These are phyloP conservation scores for Phytophthora megakarya DNA, from an alignment of 352 stramenopile species.

Conservation along the genomic window DNA sequence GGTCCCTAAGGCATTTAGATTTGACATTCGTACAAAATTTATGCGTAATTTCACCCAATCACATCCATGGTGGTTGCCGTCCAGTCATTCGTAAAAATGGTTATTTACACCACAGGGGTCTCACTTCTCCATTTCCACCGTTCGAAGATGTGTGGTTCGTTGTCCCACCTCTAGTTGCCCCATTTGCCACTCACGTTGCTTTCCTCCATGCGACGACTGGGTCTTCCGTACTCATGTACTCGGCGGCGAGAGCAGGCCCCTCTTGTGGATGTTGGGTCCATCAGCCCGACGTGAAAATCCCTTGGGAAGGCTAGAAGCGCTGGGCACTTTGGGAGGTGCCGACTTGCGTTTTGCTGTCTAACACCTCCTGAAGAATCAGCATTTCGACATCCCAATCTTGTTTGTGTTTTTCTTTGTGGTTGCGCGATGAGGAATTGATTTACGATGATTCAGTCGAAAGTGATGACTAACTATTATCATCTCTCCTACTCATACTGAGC, in stretches of 20 bases:
- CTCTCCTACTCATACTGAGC: constrained; percentile 81
- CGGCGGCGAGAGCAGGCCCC: constrained; percentile 67
- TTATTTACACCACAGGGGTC: not conserved
- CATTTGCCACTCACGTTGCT: constrained; percentile 71
- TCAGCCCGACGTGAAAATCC: constrained; percentile 78
- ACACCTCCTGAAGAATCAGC: constrained; percentile 74
- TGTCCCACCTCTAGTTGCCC: constrained; percentile 32
- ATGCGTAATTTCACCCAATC: constrained; percentile 9
- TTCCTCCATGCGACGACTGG: constrained; percentile 50
- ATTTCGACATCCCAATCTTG: constrained; percentile 64
- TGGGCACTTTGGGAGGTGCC: constrained; percentile 72
- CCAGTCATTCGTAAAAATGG: constrained; percentile 11
- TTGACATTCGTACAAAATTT: not conserved
- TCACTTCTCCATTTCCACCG: constrained; percentile 15
- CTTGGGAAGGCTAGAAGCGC: constrained; percentile 67
- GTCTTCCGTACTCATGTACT: constrained; percentile 64
- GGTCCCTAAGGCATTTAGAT: not conserved
- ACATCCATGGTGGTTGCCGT: not conserved
- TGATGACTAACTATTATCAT: constrained; percentile 66
- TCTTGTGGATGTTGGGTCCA: constrained; percentile 76
- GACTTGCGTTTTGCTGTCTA: constrained; percentile 62
- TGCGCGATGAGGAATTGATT: constrained; percentile 50
- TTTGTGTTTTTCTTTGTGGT: constrained; percentile 2
- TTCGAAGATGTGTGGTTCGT: constrained; percentile 9
- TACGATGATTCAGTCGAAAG: constrained; percentile 41